Evolutionary conservation across 2,329 filamentous ascomycete species (phyloP).

Genomic region (Exophiala xenobiotica): DNA sequence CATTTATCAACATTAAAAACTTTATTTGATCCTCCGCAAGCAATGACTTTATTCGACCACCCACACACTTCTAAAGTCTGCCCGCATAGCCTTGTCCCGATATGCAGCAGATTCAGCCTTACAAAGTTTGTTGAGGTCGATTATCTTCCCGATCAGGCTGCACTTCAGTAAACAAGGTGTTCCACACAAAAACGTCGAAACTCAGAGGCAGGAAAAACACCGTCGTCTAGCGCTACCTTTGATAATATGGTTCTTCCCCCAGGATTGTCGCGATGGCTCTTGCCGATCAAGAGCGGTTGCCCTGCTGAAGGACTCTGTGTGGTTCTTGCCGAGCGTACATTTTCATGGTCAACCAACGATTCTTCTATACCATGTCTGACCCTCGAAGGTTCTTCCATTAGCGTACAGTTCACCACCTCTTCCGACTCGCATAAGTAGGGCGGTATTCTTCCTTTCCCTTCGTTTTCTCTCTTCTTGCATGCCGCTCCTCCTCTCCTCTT

Average conservation of each 20-base stretch:
- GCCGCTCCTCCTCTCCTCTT: conserved; percentile 3
- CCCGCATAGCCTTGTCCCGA: neutral
- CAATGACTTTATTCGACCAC: too few relatives aligned
- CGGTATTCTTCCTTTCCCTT: conserved; percentile 6
- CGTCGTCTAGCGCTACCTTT: neutral
- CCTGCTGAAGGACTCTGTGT: conserved; percentile 1
- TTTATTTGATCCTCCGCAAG: too few relatives aligned
- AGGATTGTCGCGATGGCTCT: conserved; percentile 6
- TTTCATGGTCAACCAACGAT: conserved; percentile 9
- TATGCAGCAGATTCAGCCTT: neutral
- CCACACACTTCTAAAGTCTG: neutral
- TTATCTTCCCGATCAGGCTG: neutral
- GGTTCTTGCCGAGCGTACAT: conserved; percentile 9
- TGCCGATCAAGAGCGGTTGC: conserved; percentile 12
- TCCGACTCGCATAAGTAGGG: conserved; percentile 8
- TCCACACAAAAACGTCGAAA: neutral
- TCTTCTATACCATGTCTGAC: neutral
- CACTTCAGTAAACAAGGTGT: neutral
- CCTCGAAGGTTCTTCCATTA: conserved; percentile 1
- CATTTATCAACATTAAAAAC: neutral
- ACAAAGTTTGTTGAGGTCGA: neutral
- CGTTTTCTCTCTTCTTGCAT: conserved; percentile 1
- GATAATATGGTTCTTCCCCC: neutral
- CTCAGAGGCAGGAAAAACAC: neutral
- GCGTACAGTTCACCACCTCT: neutral